These are phyloP conservation scores for Stentor roeselii DNA, from an alignment of 73 alveolate species.

Conservation along the genomic window DNA sequence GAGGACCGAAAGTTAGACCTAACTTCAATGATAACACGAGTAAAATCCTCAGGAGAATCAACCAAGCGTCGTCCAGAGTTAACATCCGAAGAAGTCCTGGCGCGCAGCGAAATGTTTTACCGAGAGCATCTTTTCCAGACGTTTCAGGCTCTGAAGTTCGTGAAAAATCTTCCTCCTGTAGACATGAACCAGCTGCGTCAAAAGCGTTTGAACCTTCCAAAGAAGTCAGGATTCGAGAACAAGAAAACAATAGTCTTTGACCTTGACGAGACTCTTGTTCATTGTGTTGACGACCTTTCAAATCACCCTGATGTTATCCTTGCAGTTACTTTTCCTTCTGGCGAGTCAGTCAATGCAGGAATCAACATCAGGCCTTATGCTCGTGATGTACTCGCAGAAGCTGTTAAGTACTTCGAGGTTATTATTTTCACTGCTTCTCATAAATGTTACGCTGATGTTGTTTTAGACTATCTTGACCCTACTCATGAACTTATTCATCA, in stretches of 20 bases:
- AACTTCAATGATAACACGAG: no score
- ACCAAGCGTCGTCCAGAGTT: no score
- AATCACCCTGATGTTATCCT: slow-evolving; percentile 47
- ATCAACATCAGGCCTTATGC: slow-evolving; percentile 60
- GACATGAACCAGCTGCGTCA: no score
- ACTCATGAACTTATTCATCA: slow-evolving; percentile 19
- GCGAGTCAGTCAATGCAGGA: slow-evolving; percentile 64
- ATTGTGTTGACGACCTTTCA: slow-evolving; percentile 55
- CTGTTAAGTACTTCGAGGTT: slow-evolving; percentile 55
- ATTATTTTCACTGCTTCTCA: slow-evolving; percentile 69
- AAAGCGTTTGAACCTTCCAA: no score
- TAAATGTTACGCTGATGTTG: slow-evolving; percentile 74
- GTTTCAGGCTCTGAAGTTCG: no score
- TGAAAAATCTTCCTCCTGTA: no score
- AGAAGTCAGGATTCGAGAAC: no score
- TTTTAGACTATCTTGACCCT: slow-evolving; percentile 51
- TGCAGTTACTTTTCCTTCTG: slow-evolving; percentile 55
- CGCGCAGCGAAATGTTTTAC: no score
- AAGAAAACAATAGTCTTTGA: slow-evolving; percentile 44
- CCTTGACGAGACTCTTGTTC: slow-evolving; percentile 68
- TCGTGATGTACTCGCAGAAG: slow-evolving; percentile 47
- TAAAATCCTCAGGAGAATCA: no score
- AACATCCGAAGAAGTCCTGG: no score
- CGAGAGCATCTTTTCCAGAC: no score
- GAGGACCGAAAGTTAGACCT: no score